Percentiles rank a stretch among this genome's conserved stretches.
These are phyloP conservation scores for Amylostereum areolatum DNA, from an alignment of 1,284 basidiomycete genomes.

Conservation along the genomic window DNA sequence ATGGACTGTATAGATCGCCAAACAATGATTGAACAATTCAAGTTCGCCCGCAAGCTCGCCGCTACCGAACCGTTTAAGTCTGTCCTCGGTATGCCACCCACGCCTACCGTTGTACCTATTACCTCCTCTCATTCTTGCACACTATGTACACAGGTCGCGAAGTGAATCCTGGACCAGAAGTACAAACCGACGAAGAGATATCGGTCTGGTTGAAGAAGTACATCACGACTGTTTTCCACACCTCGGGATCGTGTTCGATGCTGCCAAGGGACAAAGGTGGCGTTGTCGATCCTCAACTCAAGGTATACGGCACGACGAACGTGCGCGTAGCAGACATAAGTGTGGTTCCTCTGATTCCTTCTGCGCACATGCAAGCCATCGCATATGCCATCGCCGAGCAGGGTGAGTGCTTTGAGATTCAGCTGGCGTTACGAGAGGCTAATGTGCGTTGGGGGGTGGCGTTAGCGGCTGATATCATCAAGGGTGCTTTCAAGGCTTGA, in stretches of 20 bases:
- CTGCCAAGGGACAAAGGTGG: conserved; percentile 11
- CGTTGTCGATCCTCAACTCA: conserved; percentile 11
- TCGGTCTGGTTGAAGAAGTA: conserved; percentile 9
- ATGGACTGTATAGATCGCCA: conserved; percentile 3
- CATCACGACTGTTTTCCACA: conserved; percentile 18
- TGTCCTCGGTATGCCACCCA: not conserved
- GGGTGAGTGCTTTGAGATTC: conserved; percentile 12
- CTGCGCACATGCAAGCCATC: conserved; percentile 20
- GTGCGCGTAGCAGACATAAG: conserved; percentile 32
- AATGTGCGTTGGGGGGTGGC: not conserved
- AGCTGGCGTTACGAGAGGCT: not conserved
- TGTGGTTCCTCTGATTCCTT: conserved; percentile 30
- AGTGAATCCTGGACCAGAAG: conserved; percentile 6
- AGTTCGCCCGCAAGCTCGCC: conserved; percentile 8
- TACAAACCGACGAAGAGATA: conserved; percentile 11
- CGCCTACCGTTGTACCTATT: too few relatives aligned
- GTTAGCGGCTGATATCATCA: conserved; percentile 27
- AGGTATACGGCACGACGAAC: conserved; percentile 46
- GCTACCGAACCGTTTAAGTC: conserved; percentile 9
- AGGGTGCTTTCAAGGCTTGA: conserved; percentile 11
- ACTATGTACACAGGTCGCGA: not conserved
- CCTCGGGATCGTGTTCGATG: conserved; percentile 22
- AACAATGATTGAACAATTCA: conserved; percentile 8
- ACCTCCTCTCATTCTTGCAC: too few relatives aligned
- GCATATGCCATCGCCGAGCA: conserved; percentile 25